phyloP scores from a whole-genome alignment of 495 filamentous ascomycete genomes.

The Darksidea phi region DNA sequence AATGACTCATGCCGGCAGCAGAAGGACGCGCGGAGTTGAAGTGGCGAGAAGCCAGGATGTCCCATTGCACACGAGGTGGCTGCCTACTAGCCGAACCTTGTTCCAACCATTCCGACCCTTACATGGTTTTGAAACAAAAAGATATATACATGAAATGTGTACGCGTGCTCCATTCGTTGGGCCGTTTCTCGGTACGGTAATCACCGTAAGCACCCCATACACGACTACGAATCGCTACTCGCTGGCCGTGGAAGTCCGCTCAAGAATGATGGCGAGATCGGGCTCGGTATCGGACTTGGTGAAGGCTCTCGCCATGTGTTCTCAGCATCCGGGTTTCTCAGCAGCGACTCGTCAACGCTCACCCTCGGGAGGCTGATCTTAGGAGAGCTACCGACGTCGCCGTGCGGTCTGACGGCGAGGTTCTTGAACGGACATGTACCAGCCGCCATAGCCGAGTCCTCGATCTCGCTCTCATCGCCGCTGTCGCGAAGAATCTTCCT shows the following conservation, averaged over 20 bases:
- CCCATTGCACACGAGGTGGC: no score
- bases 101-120: no score
- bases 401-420: conserved; percentile 5
- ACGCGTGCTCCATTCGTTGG: no score
- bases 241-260: neutral
- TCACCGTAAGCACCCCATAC: neutral
- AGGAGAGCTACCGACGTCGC: neutral
- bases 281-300: neutral
- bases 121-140: no score
- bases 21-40: no score
- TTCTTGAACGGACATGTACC: conserved; percentile 29
- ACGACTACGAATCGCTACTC: neutral
- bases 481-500: conserved; percentile 50
- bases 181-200: no score
- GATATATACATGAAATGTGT: no score
- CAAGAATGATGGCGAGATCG: neutral
- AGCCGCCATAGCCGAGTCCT: conserved; percentile 6
- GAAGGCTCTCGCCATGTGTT: neutral
- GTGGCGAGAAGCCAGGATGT: no score
- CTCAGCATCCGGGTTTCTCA: neutral
- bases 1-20: no score
- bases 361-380: conserved; percentile 13
- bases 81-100: no score
- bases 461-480: conserved; percentile 28
- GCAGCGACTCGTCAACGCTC: neutral